These are phyloP conservation scores for Tylopilus sp. DNA, from an alignment of 1,284 basidiomycete genomes.

Conservation along the genomic window DNA sequence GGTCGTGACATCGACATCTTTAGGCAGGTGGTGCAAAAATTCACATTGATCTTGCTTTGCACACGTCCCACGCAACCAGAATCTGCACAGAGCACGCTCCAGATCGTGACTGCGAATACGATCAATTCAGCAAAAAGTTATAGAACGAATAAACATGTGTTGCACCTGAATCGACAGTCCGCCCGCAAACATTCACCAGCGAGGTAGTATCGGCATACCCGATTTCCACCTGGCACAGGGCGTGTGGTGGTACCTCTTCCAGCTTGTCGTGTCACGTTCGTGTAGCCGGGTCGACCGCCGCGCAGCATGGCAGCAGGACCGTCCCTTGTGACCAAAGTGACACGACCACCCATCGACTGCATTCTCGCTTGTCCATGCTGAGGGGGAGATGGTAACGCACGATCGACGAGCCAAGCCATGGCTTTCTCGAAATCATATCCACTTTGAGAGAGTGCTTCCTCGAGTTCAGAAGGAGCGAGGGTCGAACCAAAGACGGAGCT, in stretches of 20 bases:
- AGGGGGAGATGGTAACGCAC: slow-evolving; percentile 47
- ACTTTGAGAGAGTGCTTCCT: slow-evolving; percentile 85
- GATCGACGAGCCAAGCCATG: slow-evolving; percentile 89
- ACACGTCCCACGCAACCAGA: slow-evolving; percentile 96
- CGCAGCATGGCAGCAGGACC: slow-evolving; percentile 34
- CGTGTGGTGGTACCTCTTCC: slow-evolving; percentile 56
- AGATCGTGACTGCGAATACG: slow-evolving; percentile 69
- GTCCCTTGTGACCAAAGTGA: slow-evolving; percentile 60
- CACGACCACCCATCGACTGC: slow-evolving; percentile 59
- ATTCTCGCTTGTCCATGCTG: slow-evolving; percentile 46
- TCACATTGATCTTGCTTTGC: slow-evolving; percentile 90
- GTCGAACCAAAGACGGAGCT: slow-evolving; percentile 89
- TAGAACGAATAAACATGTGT: slow-evolving; percentile 15
- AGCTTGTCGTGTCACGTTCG: slow-evolving; percentile 33
- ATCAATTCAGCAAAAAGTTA: slow-evolving; percentile 14
- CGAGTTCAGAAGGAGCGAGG: slow-evolving; percentile 84
- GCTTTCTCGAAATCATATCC: slow-evolving; percentile 94
- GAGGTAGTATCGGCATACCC: slow-evolving; percentile 94
- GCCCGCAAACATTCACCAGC: slow-evolving; percentile 94
- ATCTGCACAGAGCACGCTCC: slow-evolving; percentile 90
- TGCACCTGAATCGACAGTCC: slow-evolving; percentile 94
- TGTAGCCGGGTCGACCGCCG: slow-evolving; percentile 46
- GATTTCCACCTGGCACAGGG: slow-evolving; percentile 50
- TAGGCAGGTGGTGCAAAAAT: slow-evolving; percentile 86
- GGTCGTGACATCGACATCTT: slow-evolving; percentile 67